Evolutionary conservation across 192 early-diverging fungal genomes (phyloP).

Genomic region (Kappamyces sp.): DNA sequence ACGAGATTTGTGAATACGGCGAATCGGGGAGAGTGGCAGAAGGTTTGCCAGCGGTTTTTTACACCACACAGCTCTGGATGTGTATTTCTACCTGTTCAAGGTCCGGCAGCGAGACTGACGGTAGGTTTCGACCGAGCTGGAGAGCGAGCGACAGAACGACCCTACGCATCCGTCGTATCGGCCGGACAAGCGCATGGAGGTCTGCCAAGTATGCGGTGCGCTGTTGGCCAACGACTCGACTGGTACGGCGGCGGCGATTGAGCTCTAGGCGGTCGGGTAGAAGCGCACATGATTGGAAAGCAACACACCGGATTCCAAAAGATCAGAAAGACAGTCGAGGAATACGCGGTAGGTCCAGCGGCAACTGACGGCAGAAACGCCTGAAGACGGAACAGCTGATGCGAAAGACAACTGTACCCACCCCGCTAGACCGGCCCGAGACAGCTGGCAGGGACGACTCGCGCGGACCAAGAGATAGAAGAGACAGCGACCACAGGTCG

Average conservation of each 20-base stretch:
- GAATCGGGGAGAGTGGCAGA: constrained; percentile 68
- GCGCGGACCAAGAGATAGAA: too few species aligned
- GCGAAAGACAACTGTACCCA: too few species aligned
- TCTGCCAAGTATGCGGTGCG: constrained; percentile 78
- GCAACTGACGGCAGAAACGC: too few species aligned
- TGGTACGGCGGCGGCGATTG: constrained; percentile 13
- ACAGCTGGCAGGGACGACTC: too few species aligned
- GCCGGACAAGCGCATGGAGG: constrained; percentile 72
- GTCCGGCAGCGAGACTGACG: constrained; percentile 55
- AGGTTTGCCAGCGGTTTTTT: constrained; percentile 30
- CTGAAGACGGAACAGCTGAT: too few species aligned
- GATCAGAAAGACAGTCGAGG: constrained; percentile 68
- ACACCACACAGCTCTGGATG: too few species aligned
- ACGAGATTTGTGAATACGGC: constrained; percentile 35
- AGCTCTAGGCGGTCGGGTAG: constrained; percentile 46
- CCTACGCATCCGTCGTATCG: constrained; percentile 2
- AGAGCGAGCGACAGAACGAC: constrained; percentile 27
- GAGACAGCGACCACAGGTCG: too few species aligned
- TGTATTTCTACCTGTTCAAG: too few species aligned
- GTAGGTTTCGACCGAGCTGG: constrained; percentile 55
- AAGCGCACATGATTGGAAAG: constrained; percentile 75
- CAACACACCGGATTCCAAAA: constrained; percentile 77
- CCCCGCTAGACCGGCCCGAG: too few species aligned
- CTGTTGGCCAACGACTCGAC: constrained; percentile 75
- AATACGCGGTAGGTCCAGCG: constrained; percentile 21